Evolutionary conservation across 2,329 filamentous ascomycete species (phyloP), one percentile per base, ranked within the genome.

Genomic region (Xylariaceae sp.): DNA sequence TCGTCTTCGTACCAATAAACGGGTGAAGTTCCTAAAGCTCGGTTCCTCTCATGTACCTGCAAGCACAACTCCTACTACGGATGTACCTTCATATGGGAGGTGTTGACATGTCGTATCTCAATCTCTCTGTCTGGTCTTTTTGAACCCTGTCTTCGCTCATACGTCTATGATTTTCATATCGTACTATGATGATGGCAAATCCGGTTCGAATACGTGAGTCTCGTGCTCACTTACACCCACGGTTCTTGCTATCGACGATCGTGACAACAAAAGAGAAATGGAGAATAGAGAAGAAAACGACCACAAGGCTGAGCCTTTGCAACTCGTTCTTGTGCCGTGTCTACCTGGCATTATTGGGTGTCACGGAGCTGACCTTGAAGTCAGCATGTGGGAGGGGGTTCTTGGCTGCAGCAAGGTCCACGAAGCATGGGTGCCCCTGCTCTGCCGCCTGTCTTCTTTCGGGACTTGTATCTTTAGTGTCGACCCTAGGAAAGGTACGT

Each of bases 381-480:
- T 45, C 47, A 55, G 56, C 50, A 56, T 64, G 60, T 58, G 60
- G 44, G 53, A 59, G 37, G 55, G 59, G 60, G 57, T 45, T 10
- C 54, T 61, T 47, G 51, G 56, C 58, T 64, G 61, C 59, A 60
- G 50, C 63, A 60, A 61, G 61, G 59, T 37, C 53, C 15, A 55
- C 37, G 18, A 44, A 58, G 47, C 63, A 62, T 58, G 64, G 64
- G 34, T 59, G 35, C 15, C 62, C 63, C 42, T 39, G 59, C 37
- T 55, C 52, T 35, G 55, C 51, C 56, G 54, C 53, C 57, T 62
- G 53, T 58, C 56, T 53, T 42, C 56, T 54, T 30, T 61, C 58
- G 63, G 63, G 53, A 61, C 55, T 34, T 60, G 37, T 50, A 18
- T 3, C 49, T 53, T 45, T 55, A 47, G 57, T 45, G n/a, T 45